Percentiles rank a stretch among this genome's conserved stretches.
These are phyloP conservation scores for Kodamaea ohmeri DNA, from an alignment of 1,139 yeast genomes.

Conservation along the genomic window DNA sequence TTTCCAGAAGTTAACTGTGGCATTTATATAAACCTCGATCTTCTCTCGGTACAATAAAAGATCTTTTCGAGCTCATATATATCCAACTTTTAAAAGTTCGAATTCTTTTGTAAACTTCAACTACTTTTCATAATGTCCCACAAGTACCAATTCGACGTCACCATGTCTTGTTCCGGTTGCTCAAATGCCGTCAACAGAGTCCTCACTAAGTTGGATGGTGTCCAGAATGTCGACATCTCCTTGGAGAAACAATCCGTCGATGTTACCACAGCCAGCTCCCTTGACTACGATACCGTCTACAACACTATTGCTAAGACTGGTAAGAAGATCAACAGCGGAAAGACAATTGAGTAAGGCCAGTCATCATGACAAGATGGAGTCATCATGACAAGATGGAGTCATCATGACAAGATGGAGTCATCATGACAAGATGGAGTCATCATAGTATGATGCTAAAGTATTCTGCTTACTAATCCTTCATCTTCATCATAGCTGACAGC, in stretches of 20 bases:
- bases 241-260: constrained; percentile 80
- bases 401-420: too few relatives aligned
- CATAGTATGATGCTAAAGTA: not conserved
- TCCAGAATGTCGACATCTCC: constrained; percentile 66
- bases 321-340: constrained; percentile 72
- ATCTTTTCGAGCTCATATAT: too few relatives aligned
- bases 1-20: too few relatives aligned
- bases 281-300: constrained; percentile 73
- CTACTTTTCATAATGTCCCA: constrained; percentile 27
- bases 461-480: too few relatives aligned
- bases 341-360: constrained; percentile 30
- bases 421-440: too few relatives aligned
- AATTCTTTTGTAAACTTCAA: too few relatives aligned
- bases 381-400: not conserved
- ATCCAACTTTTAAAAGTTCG: too few relatives aligned
- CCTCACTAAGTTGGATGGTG: constrained; percentile 70
- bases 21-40: too few relatives aligned
- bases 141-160: constrained; percentile 72
- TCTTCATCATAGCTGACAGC: too few relatives aligned
- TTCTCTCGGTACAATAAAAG: too few relatives aligned
- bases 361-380: not conserved
- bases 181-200: constrained; percentile 85
- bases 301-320: constrained; percentile 88
- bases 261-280: constrained; percentile 55
- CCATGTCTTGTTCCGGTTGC: constrained; percentile 86